Conservation (phyloP, 2,329 filamentous ascomycete species). For the Rutstroemia sydowiana region DNA sequence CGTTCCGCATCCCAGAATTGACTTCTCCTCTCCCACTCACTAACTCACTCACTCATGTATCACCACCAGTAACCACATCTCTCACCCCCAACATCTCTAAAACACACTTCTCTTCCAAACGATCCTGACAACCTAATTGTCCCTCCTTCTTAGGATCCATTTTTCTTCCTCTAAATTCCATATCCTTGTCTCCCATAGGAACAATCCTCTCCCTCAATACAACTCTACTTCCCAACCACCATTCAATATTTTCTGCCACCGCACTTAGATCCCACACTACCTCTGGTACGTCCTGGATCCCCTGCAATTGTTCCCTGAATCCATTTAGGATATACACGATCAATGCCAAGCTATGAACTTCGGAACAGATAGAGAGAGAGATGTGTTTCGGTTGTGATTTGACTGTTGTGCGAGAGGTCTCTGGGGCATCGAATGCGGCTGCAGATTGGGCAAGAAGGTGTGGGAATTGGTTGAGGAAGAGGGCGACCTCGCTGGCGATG, state of each 20-base stretch:
- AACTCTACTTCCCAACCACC: conserved; percentile 64
- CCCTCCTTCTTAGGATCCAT: conserved; percentile 17
- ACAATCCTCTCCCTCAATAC: conserved; percentile 66
- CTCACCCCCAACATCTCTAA: conserved; percentile 46
- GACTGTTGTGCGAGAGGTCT: conserved; percentile 43
- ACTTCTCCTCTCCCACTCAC: no score
- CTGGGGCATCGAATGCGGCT: conserved; percentile 59
- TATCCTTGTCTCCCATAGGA: conserved; percentile 65
- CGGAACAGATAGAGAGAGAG: conserved; percentile 65
- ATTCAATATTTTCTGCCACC: conserved; percentile 76
- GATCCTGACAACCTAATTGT: conserved; percentile 33
- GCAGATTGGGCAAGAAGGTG: conserved; percentile 67
- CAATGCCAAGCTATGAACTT: conserved; percentile 72
- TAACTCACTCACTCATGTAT: conserved; percentile 10
- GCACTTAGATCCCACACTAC: conserved; percentile 67
- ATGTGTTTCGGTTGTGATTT: conserved; percentile 51
- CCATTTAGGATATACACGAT: conserved; percentile 65
- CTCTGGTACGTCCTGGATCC: conserved; percentile 63
- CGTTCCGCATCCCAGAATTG: no score
- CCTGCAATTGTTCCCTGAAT: conserved; percentile 50
- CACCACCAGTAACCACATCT: conserved; percentile 24
- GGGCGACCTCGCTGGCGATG: conserved; percentile 75
- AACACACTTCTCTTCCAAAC: conserved; percentile 70
- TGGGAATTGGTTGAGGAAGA: conserved; percentile 85
- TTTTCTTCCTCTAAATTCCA: conserved; percentile 47